Conservation (phyloP, 169 alveolate genomes). For the Eimeria falciformis region DNA sequence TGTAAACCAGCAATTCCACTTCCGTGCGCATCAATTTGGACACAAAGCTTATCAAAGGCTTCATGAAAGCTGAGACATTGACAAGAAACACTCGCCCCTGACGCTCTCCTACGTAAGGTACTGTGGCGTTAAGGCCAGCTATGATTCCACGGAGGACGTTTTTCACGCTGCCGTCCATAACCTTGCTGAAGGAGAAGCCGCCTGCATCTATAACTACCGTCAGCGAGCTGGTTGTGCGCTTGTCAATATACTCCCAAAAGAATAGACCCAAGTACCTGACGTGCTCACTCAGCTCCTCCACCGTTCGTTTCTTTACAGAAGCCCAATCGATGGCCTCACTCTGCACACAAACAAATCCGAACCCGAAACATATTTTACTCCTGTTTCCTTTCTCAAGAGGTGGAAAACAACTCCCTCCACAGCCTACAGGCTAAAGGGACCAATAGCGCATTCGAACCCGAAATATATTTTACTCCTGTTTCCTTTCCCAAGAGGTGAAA, state of each 20-base stretch:
- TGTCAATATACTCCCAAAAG: slow-evolving; percentile 10
- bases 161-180: slow-evolving; percentile 20
- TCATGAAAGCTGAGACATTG: not conserved
- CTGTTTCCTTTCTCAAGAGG: too few relatives aligned
- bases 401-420: too few relatives aligned
- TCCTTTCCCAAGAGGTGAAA: too few relatives aligned
- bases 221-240: not conserved
- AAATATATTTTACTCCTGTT: too few relatives aligned
- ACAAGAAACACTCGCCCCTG: slow-evolving; percentile 27
- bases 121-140: not conserved
- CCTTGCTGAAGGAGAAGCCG: slow-evolving; percentile 18
- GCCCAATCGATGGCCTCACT: not conserved
- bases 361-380: too few relatives aligned
- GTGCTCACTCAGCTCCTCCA: not conserved
- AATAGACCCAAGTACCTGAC: not conserved
- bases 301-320: not conserved
- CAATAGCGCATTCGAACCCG: too few relatives aligned
- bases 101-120: slow-evolving; percentile 36
- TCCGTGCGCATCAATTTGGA: not conserved
- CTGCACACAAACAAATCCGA: not conserved
- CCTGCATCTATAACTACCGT: slow-evolving; percentile 31
- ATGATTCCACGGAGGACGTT: not conserved
- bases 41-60: not conserved
- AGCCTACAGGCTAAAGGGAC: too few relatives aligned
- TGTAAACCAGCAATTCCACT: not conserved